Base-by-base conservation (phyloP, 1,284 basidiomycete species). In the Amylostereum areolatum region DNA sequence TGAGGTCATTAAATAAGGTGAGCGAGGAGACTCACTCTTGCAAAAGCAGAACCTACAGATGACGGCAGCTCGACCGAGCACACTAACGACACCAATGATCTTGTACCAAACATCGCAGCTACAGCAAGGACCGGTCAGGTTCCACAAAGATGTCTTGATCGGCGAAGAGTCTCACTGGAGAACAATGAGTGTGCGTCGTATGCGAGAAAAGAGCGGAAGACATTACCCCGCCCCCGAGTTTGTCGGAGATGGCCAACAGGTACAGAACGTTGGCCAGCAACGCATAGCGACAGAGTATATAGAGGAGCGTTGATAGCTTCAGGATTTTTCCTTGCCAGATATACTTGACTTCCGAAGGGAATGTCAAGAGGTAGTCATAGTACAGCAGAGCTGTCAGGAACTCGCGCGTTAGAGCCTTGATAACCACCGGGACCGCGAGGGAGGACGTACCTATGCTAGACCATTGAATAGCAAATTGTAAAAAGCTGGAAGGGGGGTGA, bases 221-320 rank as follows among this genome's bases (percentile, higher is more conserved):
- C 45, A 57, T 49, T 29, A 61, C 62, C 60, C 52, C 52, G 45
- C 51, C 39, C 27, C 55, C 47, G 10, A 66, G 49, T 39, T 58
- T 60, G 30, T 57, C 44, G 7, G 61, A 45, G 10, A 66, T 59
- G 5, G 60, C 61, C 4, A 70, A 51, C 4, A 66, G 49, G 49
- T 63, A 70, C 3, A 69, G 50, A 2, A 68, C 50, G 48, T 69
- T 69, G 7, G 62, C 64, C 18, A 60, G 36, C 18, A 70, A 52
- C 4, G 66, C 65, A 48, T 69, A 70, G 11, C 68, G 66, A 49
- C 64, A 68, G 40, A 60, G 57, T 33, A 66, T 48, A 47, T 70
- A 70, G 25, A 70, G 61, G 4, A 65, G 25, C 7, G 66, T 66
- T 1, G 65, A 66, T 1, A 64, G 29, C 25, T 59, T 57, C 34